phyloP scores from a whole-genome alignment of 371 early-diverging fungal genomes.

The Mortierella sp. region DNA sequence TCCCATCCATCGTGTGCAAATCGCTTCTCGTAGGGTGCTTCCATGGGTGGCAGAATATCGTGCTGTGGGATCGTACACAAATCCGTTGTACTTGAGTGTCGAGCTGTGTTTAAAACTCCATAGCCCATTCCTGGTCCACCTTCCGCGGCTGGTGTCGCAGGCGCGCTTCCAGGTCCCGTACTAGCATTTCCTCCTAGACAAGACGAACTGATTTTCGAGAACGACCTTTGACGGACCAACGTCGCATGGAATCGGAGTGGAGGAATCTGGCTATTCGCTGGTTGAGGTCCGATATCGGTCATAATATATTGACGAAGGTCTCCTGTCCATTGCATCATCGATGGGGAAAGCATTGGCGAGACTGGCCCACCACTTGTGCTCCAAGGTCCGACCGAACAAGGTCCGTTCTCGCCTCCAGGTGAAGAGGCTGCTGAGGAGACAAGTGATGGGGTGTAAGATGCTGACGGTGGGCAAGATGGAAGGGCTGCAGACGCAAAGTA shows the following conservation, averaged over 20 bases:
- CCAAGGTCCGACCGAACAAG: no score
- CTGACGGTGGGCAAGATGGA: constrained; percentile 11
- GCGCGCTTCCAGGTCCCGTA: no score
- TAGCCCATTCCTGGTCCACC: neutral
- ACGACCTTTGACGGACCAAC: constrained; percentile 24
- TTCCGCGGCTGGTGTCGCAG: no score
- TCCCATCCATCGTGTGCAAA: constrained; percentile 13
- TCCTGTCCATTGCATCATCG: constrained; percentile 31
- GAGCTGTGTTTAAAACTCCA: neutral
- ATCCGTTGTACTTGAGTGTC: constrained; percentile 21
- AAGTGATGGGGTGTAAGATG: constrained; percentile 9
- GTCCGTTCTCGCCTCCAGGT: neutral
- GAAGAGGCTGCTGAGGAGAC: constrained; percentile 10
- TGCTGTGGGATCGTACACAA: constrained; percentile 43
- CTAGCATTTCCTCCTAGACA: neutral
- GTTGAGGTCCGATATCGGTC: constrained; percentile 52
- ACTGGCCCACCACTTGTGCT: neutral
- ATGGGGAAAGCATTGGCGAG: constrained; percentile 25
- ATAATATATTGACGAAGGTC: constrained; percentile 50
- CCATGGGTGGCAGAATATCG: constrained; percentile 36
- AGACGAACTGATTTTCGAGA: constrained; percentile 28
- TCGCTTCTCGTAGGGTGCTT: constrained; percentile 25
- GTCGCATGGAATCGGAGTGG: constrained; percentile 11
- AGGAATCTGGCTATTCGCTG: constrained; percentile 36
- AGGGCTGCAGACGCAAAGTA: neutral